Evolutionary conservation across 768 basidiomycete species (phyloP).

Genomic region (Suillus lakei): DNA sequence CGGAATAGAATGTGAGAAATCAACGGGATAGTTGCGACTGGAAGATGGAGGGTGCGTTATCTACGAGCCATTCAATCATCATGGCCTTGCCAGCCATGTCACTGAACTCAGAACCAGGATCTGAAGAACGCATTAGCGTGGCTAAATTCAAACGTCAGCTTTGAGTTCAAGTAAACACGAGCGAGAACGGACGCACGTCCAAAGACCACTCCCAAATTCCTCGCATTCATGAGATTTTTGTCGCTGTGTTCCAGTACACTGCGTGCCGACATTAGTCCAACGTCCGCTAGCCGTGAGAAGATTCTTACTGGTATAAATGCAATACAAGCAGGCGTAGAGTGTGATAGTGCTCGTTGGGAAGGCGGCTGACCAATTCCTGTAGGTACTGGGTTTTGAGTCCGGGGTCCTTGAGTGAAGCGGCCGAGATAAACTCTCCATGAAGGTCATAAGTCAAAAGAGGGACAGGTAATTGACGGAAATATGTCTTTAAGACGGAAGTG

Average conservation of each 20-base stretch:
- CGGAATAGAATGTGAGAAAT: constrained; percentile 15
- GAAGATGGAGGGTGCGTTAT: constrained; percentile 73
- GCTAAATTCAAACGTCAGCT: constrained; percentile 53
- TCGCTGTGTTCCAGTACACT: constrained; percentile 69
- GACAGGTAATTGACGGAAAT: constrained; percentile 90
- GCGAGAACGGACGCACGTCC: constrained; percentile 70
- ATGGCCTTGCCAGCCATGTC: constrained; percentile 98
- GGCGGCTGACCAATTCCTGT: constrained; percentile 68
- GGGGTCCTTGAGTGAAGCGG: constrained; percentile 71
- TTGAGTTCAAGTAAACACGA: background rate
- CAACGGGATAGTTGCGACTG: constrained; percentile 20
- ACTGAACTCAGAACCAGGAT: constrained; percentile 87
- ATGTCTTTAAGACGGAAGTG: constrained; percentile 95
- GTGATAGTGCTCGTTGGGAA: constrained; percentile 88
- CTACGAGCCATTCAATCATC: constrained; percentile 92
- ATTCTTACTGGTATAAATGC: constrained; percentile 80
- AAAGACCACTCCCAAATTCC: constrained; percentile 97
- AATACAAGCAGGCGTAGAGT: constrained; percentile 84
- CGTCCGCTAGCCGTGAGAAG: background rate
- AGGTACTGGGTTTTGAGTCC: constrained; percentile 62
- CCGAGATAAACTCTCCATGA: constrained; percentile 87
- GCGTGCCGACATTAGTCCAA: background rate
- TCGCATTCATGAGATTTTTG: constrained; percentile 89
- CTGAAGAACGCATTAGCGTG: constrained; percentile 89
- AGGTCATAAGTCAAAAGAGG: constrained; percentile 91